phyloP scores from a whole-genome alignment of 345 rosid genomes.

The Erysimum cheiranthoides region DNA sequence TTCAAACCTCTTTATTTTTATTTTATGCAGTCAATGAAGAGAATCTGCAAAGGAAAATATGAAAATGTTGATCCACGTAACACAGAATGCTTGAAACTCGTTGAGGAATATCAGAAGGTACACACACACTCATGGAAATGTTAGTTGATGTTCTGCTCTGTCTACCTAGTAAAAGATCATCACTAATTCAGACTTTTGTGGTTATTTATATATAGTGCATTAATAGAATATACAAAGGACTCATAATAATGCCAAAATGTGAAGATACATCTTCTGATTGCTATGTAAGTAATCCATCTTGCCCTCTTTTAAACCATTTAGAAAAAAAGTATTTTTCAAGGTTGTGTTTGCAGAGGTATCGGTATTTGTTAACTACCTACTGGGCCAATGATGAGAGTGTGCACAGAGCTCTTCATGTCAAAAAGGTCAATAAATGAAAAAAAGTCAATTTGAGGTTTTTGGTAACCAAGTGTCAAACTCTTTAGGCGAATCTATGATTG shows the following conservation, averaged over 20 bases:
- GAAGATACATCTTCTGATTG: slow-evolving; percentile 37
- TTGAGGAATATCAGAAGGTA: slow-evolving; percentile 29
- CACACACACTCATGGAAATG: slow-evolving; percentile 44
- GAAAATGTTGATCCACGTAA: slow-evolving; percentile 32
- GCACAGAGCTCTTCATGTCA: slow-evolving; percentile 33
- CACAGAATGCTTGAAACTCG: slow-evolving; percentile 35
- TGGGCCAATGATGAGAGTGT: slow-evolving; percentile 46
- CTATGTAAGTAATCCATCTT: slow-evolving; percentile 35
- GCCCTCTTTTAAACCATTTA: slow-evolving; percentile 11
- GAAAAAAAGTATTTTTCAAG: slow-evolving; percentile 6
- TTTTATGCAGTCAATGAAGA: slow-evolving; percentile 28
- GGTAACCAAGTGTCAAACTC: neutral
- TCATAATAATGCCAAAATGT: neutral
- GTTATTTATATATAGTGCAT: slow-evolving; percentile 20
- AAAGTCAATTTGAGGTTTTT: neutral
- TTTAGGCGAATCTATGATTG: slow-evolving; percentile 6
- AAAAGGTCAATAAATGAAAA: slow-evolving; percentile 22
- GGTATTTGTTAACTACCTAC: slow-evolving; percentile 15
- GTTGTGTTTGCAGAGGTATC: slow-evolving; percentile 31
- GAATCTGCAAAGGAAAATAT: slow-evolving; percentile 39
- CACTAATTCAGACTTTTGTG: neutral
- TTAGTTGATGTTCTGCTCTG: slow-evolving; percentile 7
- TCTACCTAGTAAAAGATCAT: neutral
- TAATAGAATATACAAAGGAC: neutral
- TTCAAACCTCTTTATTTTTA: neutral